Evolutionary conservation across 495 filamentous ascomycete species (phyloP).

Genomic region (Penicillium robsamsonii): DNA sequence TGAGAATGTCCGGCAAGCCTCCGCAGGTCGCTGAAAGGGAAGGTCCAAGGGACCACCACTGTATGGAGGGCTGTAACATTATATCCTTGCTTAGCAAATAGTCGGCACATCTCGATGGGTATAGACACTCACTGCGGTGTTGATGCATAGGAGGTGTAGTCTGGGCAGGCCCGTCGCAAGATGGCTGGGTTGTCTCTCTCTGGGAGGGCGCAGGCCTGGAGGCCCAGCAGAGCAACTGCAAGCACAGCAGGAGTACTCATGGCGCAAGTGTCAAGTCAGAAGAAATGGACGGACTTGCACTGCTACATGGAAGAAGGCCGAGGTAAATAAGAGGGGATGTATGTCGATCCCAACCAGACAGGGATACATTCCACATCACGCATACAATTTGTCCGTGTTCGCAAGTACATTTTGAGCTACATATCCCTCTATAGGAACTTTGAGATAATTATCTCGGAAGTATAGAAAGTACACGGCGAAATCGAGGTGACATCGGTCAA

Average conservation of each 20-base stretch:
- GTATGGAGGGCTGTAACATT: conserved; percentile 58
- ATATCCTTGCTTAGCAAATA: conserved; percentile 2
- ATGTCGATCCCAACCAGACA: conserved; percentile 26
- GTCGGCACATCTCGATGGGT: background rate
- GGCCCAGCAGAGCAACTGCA: conserved; percentile 27
- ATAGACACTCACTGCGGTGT: conserved; percentile 42
- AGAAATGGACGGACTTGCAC: background rate
- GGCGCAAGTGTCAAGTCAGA: background rate
- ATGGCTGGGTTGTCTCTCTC: conserved; percentile 32
- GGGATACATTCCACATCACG: conserved; percentile 16
- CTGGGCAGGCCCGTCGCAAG: conserved; percentile 47
- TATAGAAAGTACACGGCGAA: conserved; percentile 14
- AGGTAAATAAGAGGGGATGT: conserved; percentile 17
- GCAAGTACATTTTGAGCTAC: background rate
- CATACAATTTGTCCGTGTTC: background rate
- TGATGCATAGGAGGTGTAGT: conserved; percentile 49
- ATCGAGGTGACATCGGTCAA: conserved; percentile 26
- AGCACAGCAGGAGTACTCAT: conserved; percentile 28
- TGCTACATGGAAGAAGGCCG: conserved; percentile 4
- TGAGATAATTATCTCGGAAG: conserved; percentile 2
- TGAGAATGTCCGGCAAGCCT: conserved; percentile 81
- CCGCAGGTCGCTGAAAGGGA: conserved; percentile 84
- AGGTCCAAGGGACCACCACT: conserved; percentile 76
- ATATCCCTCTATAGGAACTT: background rate
- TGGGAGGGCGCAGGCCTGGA: conserved; percentile 25